These are phyloP conservation scores for Citrus reticulata DNA, from an alignment of 345 rosid species.

Conservation along the genomic window DNA sequence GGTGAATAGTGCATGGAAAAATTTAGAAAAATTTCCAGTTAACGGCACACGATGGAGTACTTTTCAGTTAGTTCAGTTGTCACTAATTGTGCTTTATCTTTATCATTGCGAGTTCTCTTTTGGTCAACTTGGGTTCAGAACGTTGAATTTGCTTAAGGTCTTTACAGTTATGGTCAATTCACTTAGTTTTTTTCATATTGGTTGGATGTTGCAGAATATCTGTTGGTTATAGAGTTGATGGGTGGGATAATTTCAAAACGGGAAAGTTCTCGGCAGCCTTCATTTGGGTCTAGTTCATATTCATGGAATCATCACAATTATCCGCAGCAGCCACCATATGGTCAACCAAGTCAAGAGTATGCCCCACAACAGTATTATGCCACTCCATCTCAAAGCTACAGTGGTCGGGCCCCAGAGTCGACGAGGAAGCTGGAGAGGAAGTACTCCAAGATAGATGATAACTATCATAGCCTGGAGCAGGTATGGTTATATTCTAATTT, in stretches of 20 bases:
- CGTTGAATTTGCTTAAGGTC: background rate
- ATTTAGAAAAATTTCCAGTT: background rate
- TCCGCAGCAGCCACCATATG: slow-evolving; percentile 37
- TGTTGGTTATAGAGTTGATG: slow-evolving; percentile 32
- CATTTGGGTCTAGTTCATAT: slow-evolving; percentile 33
- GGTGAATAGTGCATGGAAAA: background rate
- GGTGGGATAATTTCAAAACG: slow-evolving; percentile 56
- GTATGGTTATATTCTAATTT: slow-evolving; percentile 22
- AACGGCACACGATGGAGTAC: background rate
- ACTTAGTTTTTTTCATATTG: slow-evolving; percentile 7
- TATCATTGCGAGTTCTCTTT: background rate
- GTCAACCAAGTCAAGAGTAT: slow-evolving; percentile 39
- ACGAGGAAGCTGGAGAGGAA: slow-evolving; percentile 53
- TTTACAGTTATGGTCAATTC: background rate
- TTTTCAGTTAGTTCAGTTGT: background rate
- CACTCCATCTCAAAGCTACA: slow-evolving; percentile 38
- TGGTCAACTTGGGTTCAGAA: background rate
- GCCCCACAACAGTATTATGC: slow-evolving; percentile 31
- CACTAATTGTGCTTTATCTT: background rate
- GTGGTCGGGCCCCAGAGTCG: slow-evolving; percentile 28
- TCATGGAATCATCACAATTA: slow-evolving; percentile 37
- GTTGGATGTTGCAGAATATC: slow-evolving; percentile 21
- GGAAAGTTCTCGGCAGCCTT: slow-evolving; percentile 17
- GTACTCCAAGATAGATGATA: slow-evolving; percentile 62
- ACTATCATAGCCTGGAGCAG: slow-evolving; percentile 62